These are phyloP conservation scores for Fusarium liriodendri DNA, from an alignment of 2,329 filamentous ascomycete species.

Conservation along the genomic window DNA sequence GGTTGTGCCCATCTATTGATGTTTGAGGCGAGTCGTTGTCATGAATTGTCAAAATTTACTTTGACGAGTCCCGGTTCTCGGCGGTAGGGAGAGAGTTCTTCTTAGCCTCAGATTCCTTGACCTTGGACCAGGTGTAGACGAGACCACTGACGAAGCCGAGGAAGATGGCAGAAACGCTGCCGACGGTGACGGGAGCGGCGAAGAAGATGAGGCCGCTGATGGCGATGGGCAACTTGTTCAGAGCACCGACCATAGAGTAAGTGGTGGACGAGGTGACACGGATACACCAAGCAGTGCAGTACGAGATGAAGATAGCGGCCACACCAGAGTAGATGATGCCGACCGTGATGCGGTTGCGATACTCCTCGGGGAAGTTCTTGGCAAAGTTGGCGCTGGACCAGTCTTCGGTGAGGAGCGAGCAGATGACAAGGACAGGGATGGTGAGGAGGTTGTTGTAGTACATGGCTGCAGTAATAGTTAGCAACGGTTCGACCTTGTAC, in stretches of 20 bases:
- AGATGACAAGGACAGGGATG: slow-evolving; percentile 87
- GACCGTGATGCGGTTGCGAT: slow-evolving; percentile 81
- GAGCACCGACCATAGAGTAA: slow-evolving; percentile 97
- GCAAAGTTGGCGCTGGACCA: slow-evolving; percentile 88
- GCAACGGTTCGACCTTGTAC: slow-evolving; percentile 13
- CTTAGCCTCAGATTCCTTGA: slow-evolving; percentile 62
- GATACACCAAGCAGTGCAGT: slow-evolving; percentile 98
- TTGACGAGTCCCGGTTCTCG: slow-evolving; percentile 31
- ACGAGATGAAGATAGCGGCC: slow-evolving; percentile 96
- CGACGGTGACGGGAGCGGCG: slow-evolving; percentile 90
- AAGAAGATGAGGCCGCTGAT: slow-evolving; percentile 95
- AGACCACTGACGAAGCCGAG: slow-evolving; percentile 93
- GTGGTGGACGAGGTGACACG: slow-evolving; percentile 97
- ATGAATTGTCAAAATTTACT: slow-evolving; percentile 14
- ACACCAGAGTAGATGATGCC: slow-evolving; percentile 96
- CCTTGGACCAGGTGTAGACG: slow-evolving; percentile 84
- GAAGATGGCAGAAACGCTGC: slow-evolving; percentile 91
- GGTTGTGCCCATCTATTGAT: neutral
- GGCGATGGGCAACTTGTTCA: slow-evolving; percentile 98
- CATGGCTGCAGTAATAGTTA: slow-evolving; percentile 76
- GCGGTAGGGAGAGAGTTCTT: slow-evolving; percentile 72
- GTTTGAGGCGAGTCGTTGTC: neutral
- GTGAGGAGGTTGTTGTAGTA: slow-evolving; percentile 99
- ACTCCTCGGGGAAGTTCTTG: slow-evolving; percentile 86
- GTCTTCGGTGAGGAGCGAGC: slow-evolving; percentile 87